Evolutionary conservation across 176 grass and related monocot species (phyloP).

Genomic region (Chloris gayana): DNA sequence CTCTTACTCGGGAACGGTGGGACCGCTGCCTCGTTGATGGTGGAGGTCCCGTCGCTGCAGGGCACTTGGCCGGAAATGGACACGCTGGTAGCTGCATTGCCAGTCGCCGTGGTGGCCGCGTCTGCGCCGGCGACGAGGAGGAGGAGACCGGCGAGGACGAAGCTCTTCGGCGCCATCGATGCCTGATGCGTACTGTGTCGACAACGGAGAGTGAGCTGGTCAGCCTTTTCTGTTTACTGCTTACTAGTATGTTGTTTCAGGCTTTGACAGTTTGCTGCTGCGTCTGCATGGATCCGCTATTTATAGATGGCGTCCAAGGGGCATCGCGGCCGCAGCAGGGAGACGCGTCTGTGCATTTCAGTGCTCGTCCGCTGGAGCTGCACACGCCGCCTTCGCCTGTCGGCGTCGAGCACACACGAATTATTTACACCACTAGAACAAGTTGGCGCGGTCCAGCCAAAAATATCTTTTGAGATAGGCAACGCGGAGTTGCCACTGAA

Average conservation of each 20-base stretch:
- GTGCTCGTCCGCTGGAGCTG: too few species aligned
- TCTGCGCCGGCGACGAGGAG: not conserved
- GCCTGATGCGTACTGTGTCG: not conserved
- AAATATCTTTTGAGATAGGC: too few species aligned
- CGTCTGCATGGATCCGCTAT: slow-evolving; percentile 23
- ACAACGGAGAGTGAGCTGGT: not conserved
- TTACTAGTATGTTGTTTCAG: not conserved
- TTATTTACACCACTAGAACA: too few species aligned
- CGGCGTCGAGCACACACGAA: too few species aligned
- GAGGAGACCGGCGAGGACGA: slow-evolving; percentile 27
- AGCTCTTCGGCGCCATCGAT: slow-evolving; percentile 48
- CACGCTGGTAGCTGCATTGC: too few species aligned
- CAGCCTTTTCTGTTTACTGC: not conserved
- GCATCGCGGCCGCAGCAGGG: too few species aligned
- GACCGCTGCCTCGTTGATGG: slow-evolving; percentile 26
- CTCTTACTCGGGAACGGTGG: slow-evolving; percentile 55
- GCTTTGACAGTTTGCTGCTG: not conserved
- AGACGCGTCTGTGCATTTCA: too few species aligned
- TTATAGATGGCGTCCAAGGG: slow-evolving; percentile 42
- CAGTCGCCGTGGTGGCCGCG: not conserved
- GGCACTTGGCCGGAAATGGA: slow-evolving; percentile 37
- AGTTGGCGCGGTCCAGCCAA: too few species aligned
- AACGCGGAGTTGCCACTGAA: too few species aligned
- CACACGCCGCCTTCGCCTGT: too few species aligned
- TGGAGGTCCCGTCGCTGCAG: slow-evolving; percentile 29